Evolutionary conservation across 176 grass and related monocot genomes (phyloP), one percentile per base, ranked within the genome.

Genomic region (Zizania latifolia): DNA sequence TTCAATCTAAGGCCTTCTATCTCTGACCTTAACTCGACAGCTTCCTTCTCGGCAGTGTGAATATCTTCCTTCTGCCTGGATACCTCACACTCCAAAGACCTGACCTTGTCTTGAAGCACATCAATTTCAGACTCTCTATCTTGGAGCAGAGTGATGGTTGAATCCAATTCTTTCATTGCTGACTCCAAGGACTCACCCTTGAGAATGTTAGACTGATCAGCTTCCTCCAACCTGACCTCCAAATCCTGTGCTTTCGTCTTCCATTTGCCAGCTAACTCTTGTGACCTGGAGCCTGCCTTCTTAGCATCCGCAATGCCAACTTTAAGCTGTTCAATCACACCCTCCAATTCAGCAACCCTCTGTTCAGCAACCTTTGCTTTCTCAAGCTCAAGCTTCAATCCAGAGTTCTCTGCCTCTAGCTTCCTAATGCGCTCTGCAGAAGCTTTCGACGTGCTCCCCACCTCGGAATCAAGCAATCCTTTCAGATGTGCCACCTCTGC

Each of bases 141-240:
- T 41, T 70, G 79, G 41, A 97, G 77, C 65, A 91, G 62, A 57
- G 53, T 65, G 38, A 64, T 87, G 62, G 79, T 81, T 77, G 88
- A 60, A 85, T 89, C 90, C 61, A 97, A 65, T 48, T 93, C 87
- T 72, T 88, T 75, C 48, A 81, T 87, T 8, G 72, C 75, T 8
- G 82, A 91, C 67, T 85, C 71, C 55, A 93, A 59, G 41, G 90
- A 87, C 31, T 91, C 78, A 2, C 59, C 70, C 73, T 92, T 90
- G 21, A 83, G 65, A 57, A 85, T 85, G n/a, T 82, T 75, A 21
- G 62, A 85, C 48, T 89, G 83, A 2, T 89, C 63, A 28, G 87
- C 79, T 75, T 97, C 93, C 38, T 93, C 85, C 61, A 97, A 79
- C n/a, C 83, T 70, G 58, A 87, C 37, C 83, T 93, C 81, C 44